Conservation (phyloP, 2,329 filamentous ascomycete genomes). For the Talaromyces sp. region DNA sequence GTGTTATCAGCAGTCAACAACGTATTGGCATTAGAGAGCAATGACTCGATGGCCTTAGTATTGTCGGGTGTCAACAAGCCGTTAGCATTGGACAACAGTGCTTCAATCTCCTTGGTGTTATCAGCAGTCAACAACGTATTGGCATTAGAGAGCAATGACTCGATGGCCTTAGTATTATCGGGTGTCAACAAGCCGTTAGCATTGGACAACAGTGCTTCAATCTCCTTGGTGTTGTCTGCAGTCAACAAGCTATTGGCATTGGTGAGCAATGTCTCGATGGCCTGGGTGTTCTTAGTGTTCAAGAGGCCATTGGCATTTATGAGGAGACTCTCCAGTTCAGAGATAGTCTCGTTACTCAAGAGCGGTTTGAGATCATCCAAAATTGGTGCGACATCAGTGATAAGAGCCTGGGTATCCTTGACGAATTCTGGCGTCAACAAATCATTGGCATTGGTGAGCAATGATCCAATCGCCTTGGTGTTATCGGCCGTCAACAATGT, state of each 20-base stretch:
- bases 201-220: background rate
- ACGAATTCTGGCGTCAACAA: constrained; percentile 21
- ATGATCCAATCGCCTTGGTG: constrained; percentile 19
- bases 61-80: constrained; percentile 26
- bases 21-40: constrained; percentile 27
- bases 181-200: constrained; percentile 22
- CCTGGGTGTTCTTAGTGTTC: constrained; percentile 25
- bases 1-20: constrained; percentile 25
- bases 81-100: constrained; percentile 23
- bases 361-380: constrained; percentile 16
- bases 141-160: constrained; percentile 27
- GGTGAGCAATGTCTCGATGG: constrained; percentile 26
- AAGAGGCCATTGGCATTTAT: constrained; percentile 30
- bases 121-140: constrained; percentile 13
- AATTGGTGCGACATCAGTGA: constrained; percentile 15
- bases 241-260: constrained; percentile 29
- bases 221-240: constrained; percentile 11
- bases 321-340: constrained; percentile 31
- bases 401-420: constrained; percentile 8
- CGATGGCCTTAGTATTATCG: constrained; percentile 26
- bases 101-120: constrained; percentile 14
- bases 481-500: constrained; percentile 21
- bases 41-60: constrained; percentile 26
- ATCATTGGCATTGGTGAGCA: constrained; percentile 20
- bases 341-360: constrained; percentile 23